Conservation (phyloP, 2,329 filamentous ascomycete species). For the Neofusicoccum kwambonambiense region DNA sequence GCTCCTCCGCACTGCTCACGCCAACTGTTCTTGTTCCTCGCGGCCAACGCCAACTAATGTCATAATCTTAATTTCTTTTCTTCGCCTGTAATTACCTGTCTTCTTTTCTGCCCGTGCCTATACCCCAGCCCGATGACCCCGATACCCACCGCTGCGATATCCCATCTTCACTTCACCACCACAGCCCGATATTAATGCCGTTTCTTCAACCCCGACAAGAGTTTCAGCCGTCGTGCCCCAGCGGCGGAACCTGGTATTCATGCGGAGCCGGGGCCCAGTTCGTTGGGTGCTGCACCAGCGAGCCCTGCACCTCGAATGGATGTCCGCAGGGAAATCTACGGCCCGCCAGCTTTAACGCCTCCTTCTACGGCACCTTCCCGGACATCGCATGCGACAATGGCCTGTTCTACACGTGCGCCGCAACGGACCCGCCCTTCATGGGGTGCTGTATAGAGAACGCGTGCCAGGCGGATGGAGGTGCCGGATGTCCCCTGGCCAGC, state of each 20-base stretch:
- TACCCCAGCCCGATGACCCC: background rate
- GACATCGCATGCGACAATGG: constrained; percentile 32
- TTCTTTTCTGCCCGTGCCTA: background rate
- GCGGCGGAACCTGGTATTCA: constrained; percentile 35
- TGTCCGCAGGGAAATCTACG: constrained; percentile 36
- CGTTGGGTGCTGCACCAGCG: constrained; percentile 40
- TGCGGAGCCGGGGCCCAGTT: constrained; percentile 35
- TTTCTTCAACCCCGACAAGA: constrained; percentile 18
- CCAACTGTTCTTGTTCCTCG: background rate
- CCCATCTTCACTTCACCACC: background rate
- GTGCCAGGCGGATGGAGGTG: constrained; percentile 25
- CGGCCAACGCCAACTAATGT: background rate
- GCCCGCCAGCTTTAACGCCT: constrained; percentile 33
- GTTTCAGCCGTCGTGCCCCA: constrained; percentile 35
- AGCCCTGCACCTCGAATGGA: constrained; percentile 37
- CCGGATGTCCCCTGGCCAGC: constrained; percentile 29
- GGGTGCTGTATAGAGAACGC: constrained; percentile 41
- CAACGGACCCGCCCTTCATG: constrained; percentile 31
- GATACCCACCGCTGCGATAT: background rate
- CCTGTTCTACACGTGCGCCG: constrained; percentile 38
- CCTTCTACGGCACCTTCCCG: constrained; percentile 31
- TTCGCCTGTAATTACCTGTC: background rate
- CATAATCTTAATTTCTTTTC: background rate
- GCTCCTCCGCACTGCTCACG: background rate
- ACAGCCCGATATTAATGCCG: background rate